These are phyloP conservation scores for Quercus lobata DNA, from an alignment of 331 rosid species.

Conservation along the genomic window DNA sequence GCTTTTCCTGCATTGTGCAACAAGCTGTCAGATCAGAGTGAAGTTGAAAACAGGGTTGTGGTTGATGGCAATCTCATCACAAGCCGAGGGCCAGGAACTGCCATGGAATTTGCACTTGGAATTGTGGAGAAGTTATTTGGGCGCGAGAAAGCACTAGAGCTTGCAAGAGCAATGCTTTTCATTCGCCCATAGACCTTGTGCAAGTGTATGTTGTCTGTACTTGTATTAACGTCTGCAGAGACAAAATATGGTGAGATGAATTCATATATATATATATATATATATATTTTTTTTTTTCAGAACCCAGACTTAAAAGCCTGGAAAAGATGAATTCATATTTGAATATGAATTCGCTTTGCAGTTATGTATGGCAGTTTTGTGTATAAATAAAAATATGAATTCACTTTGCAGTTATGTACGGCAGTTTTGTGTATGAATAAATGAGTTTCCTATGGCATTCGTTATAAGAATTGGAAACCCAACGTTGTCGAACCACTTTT, in stretches of 20 bases:
- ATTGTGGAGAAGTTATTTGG: constrained; percentile 87
- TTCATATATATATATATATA: constrained; percentile 1
- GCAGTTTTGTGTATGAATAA: constrained; percentile 33
- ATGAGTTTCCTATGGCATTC: background rate
- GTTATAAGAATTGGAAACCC: too few species aligned
- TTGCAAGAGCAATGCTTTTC: constrained; percentile 49
- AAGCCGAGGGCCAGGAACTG: constrained; percentile 87
- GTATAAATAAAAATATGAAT: constrained; percentile 34
- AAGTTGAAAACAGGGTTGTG: constrained; percentile 69
- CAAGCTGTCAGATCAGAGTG: constrained; percentile 76
- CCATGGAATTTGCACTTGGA: constrained; percentile 68
- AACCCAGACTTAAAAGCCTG: too few species aligned
- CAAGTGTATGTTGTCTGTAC: background rate
- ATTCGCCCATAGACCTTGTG: constrained; percentile 23
- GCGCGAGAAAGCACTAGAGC: constrained; percentile 47
- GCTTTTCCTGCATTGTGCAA: constrained; percentile 64
- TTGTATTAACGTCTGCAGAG: background rate
- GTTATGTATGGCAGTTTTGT: constrained; percentile 17
- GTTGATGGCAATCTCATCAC: constrained; percentile 84
- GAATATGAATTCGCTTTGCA: constrained; percentile 16
- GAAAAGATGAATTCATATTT: too few species aligned
- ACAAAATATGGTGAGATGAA: background rate
- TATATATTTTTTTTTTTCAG: too few species aligned
- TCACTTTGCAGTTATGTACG: constrained; percentile 18
- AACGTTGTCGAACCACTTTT: too few species aligned